Base-by-base conservation (phyloP, 495 filamentous ascomycete species). In the Sordaria brevicollis region DNA sequence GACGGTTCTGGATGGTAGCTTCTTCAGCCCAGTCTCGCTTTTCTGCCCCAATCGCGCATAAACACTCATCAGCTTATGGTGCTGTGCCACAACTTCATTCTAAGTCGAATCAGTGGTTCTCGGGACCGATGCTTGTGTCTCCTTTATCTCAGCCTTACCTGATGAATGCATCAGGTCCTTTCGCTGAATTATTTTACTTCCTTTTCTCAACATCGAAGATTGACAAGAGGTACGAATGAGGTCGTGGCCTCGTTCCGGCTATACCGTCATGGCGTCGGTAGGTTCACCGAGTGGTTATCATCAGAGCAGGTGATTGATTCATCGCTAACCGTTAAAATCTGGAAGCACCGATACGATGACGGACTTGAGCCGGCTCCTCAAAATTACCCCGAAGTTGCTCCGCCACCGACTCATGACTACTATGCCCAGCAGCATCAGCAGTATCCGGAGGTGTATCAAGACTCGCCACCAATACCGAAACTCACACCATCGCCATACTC, bases 281-380 rank as follows among this genome's bases (percentile, higher is more conserved):
- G 17, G 49, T 29, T 57, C 49, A 31, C 49, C 11, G 11, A 25
- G 25, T 31, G 31, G 5, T 31, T 6, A 8, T 2, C 49, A n/a
- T 57, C 49, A 2, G 4, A 29, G 5, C 31, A 31, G 15, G 49
- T 31, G 25, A 31, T 25, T 31, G 21, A 29, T 31, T 17, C 0
- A 57, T 57, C 11, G 49, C 49, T 57, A 4, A 57, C 49, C 11
- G 49, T 31, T 31, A 21, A 15, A 29, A 2, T 17, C 25, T 29
- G 11, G 21, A 71, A 29, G 34, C 65, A 67, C 13, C 35, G 78
- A 78, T 78, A 79, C 73, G 75, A 81, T 19, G 72, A 79, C n/a
- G 81, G 79, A 35, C 77, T 79, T 31, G 81, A 83, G 71, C 35
- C 80, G n/a, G 77, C 76, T 37, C 74, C 71, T 70, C 74, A 80